Evolutionary conservation across 2,329 filamentous ascomycete genomes (phyloP), one percentile per base, ranked within the genome.

Genomic region (Penicillium sp.): DNA sequence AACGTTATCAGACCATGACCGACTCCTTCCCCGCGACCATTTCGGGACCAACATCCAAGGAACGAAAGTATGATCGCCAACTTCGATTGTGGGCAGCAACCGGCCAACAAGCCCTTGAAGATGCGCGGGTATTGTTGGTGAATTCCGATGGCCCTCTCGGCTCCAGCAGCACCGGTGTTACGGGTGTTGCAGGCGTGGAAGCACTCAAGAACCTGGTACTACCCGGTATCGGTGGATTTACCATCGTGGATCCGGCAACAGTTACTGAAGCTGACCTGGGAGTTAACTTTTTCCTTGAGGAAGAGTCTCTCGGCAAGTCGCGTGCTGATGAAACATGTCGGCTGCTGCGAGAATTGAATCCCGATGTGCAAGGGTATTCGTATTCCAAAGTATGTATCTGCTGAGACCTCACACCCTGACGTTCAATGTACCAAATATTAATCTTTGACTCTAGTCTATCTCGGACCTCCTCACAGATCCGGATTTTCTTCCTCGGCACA

Each of bases 201-300:
- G 88, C 93, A 0, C 83, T 99, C 60, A 99, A 99, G 82, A 99
- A 99, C 71, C 85, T 99, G n/a, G 90, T 99, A 3, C 80, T 99
- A 9, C 95, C 95, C 56, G 91, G 93, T 3, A 90, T 98, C 67
- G 96, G 95, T 9, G 85, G 87, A 26, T 99, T 97, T 73, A 96
- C 91, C 0, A 96, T 99, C 60, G 88, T 90, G 52, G 95, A 99
- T 68, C 87, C 89, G 7, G 84, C 87, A 1, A 74, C 83, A 2
- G 93, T 99, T n/a, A 81, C 80, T 1, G 88, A 96, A 65, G 82
- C 87, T 43, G 95, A 99, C 68, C 80, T 99, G 42, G 95, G 96
- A 4, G 89, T 97, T 61, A 99, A 99, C 77, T 99, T 99, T 82
- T 99, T 99, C 69, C 81, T 99, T 0, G 91, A 96, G 59, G 87